Evolutionary conservation across 1,284 basidiomycete genomes (phyloP), one percentile per base, ranked within the genome.

Genomic region (Leccinum ponderosum): DNA sequence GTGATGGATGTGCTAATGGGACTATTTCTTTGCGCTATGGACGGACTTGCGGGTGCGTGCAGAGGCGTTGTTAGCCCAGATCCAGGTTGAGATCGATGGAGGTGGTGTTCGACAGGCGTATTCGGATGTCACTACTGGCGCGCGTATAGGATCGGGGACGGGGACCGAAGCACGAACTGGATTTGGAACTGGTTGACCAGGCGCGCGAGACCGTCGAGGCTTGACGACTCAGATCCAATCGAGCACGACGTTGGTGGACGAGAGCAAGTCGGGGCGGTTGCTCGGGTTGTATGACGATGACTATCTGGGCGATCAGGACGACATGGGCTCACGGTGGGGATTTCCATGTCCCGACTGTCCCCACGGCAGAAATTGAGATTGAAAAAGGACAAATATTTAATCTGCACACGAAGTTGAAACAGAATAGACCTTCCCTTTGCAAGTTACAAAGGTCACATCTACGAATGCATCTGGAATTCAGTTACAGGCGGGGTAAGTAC

Each of bases 281-380:
- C 79, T 96, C 7, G 75, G 68, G 2, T 75, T 94, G 52, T 94
- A 93, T 68, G 93, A 97, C 33, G 33, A 33, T 6, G 33, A 33
- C 33, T 12, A 33, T 33, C 33, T 12, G 33, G 12, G 12, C 33
- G 33, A 33, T 33, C 33, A 33, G 33, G 33, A 33, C 33, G 33
- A 12, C 33, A 12, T 33, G 33, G 33, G 33, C 33, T 33, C 33
- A 33, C 12, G 33, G 12, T 33, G 33, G 33, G 33, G 33, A 33
- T 33, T 33, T 33, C 33, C 33, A 12, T 12, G 12, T 33, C 33
- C 33, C 12, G 33, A 33, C 27, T 29, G 27, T 29, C 27, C 27
- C 27, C 33, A 12, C 33, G 33, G 33, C 33, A 33, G 33, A 33
- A 33, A 33, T 29, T 33, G 33, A 12, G 33, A 12, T 33, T 33